Evolutionary conservation across 345 rosid species (phyloP), one percentile per base, ranked within the genome.

Genomic region (Eucalyptus pauciflora): DNA sequence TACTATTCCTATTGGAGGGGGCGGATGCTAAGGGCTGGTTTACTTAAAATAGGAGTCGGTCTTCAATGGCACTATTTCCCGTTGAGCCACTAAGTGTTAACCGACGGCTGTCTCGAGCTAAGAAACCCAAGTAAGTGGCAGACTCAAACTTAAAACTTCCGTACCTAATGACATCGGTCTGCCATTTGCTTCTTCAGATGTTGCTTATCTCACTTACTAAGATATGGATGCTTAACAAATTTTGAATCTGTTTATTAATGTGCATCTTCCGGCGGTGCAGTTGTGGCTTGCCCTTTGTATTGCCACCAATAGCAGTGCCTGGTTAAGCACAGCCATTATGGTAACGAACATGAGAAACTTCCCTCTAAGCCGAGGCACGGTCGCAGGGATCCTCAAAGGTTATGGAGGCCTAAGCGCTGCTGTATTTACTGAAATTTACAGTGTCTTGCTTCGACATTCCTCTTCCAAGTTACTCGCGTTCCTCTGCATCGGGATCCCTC

Each of bases 291-390:
- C 97, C 29, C 94, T 95, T 24, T 92, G 94, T 92, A 90, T 95
- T n/a, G 95, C 93, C 54, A 93, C 97, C 12, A 94, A 95, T 50
- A 94, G 97, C 88, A 87, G 94, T 87, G 95, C 96, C 45, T 95
- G 97, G 97, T 90, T 95, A 88, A 89, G 92, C 93, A 94, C 96
- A 25, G 96, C 97, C 31, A 93, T 92, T 56, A 93, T 95, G 29
- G 97, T 95, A 33, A 95, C 95, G 13, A 94, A 95, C 92, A 95
- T 95, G 97, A 93, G 97, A 89, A 95, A 95, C 91, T 95, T 95
- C 90, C 96, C 96, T 33, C 87, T 91, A 29, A 94, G 93, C 89
- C 89, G 95, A 87, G 97, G 96, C 87, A 93, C 94, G 1, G 95
- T 95, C 7, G 95, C 96, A 49, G 96, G 96, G 49, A 93, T 95